These are phyloP conservation scores for Colletotrichum lentis DNA, from an alignment of 2,329 filamentous ascomycete genomes.

Conservation along the genomic window DNA sequence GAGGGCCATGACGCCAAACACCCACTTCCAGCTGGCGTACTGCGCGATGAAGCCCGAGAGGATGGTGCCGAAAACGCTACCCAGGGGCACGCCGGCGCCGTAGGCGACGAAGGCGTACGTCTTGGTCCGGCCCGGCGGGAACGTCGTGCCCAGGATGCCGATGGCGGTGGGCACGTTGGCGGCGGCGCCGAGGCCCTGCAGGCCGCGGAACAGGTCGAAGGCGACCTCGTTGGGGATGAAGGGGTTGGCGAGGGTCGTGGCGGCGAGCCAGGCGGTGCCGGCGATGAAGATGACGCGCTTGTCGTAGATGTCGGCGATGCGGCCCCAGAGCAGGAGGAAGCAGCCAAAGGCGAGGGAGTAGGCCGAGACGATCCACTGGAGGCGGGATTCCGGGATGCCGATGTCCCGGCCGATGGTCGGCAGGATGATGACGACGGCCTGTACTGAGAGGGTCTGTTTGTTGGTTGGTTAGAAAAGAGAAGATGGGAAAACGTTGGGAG, in stretches of 20 bases:
- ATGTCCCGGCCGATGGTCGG: slow-evolving; percentile 67
- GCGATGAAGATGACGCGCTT: slow-evolving; percentile 71
- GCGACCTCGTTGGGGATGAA: slow-evolving; percentile 73
- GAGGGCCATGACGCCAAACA: slow-evolving; percentile 71
- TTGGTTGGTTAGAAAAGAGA: too few relatives aligned
- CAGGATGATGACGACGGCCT: slow-evolving; percentile 68
- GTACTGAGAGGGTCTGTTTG: slow-evolving; percentile 62
- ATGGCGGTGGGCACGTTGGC: slow-evolving; percentile 76
- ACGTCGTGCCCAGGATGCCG: slow-evolving; percentile 73
- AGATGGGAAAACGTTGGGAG: too few relatives aligned
- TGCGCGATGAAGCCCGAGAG: slow-evolving; percentile 70
- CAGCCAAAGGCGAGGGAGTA: slow-evolving; percentile 73
- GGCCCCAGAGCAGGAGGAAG: slow-evolving; percentile 73
- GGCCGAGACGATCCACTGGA: slow-evolving; percentile 73
- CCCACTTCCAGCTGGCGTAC: slow-evolving; percentile 71
- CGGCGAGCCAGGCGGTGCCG: slow-evolving; percentile 70
- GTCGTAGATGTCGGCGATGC: slow-evolving; percentile 72
- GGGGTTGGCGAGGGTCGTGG: slow-evolving; percentile 66
- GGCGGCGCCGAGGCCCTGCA: slow-evolving; percentile 74
- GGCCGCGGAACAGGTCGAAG: slow-evolving; percentile 71
- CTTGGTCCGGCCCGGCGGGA: slow-evolving; percentile 72
- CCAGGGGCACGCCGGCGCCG: slow-evolving; percentile 70
- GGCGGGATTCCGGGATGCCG: slow-evolving; percentile 63
- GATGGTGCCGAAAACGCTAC: slow-evolving; percentile 71
- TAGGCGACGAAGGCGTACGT: slow-evolving; percentile 75